Evolutionary conservation across 1,284 basidiomycete genomes (phyloP), one percentile per base, ranked within the genome.

Genomic region (Melampsora americana): DNA sequence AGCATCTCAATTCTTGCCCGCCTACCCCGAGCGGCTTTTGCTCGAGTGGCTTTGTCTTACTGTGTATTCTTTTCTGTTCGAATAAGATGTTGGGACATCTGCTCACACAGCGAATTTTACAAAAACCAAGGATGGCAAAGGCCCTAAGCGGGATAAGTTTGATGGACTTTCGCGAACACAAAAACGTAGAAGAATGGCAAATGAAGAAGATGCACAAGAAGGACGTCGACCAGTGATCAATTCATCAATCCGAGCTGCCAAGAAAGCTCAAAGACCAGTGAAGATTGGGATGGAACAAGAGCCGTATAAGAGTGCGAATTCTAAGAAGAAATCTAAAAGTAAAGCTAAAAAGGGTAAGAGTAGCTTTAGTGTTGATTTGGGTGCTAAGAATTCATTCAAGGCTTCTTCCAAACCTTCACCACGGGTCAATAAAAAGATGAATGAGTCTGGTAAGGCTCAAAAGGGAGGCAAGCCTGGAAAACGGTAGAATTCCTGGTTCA

Each of bases 1-100:
- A 77, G 85, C 80, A 48, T 48, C 16, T 16, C 26, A 56, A 23
- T 39, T 35, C 30, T 48, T 28, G 1, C 26, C 2, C 7, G 23
- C 16, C 64, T 69, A 50, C 30, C 0, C 50, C 26, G 48, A 35
- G 16, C 16, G 20, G 35, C 28, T 30, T 60, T 60, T 67, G 28
- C 42, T 20, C n/a, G 65, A 18, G 14, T 66, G 42, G n/a, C 5
- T 66, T 66, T 14, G 23, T 7, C 30, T 32, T 1, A 65, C 30
- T 65, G n/a, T 30, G 30, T 39, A 35, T 65, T n/a, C n/a, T 20
- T 2, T 28, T 11, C 32, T 7, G 12, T 5, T 67, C 39, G 26
- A 26, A 26, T 16, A 44, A 77, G 74, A 69, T 61, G 62, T 69
- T 11, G 74, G 74, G 0, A 77, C 74, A 5, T 32, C 61, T 32